Base-by-base conservation (phyloP, 2,329 filamentous ascomycete species). In the Claviceps maximensis region DNA sequence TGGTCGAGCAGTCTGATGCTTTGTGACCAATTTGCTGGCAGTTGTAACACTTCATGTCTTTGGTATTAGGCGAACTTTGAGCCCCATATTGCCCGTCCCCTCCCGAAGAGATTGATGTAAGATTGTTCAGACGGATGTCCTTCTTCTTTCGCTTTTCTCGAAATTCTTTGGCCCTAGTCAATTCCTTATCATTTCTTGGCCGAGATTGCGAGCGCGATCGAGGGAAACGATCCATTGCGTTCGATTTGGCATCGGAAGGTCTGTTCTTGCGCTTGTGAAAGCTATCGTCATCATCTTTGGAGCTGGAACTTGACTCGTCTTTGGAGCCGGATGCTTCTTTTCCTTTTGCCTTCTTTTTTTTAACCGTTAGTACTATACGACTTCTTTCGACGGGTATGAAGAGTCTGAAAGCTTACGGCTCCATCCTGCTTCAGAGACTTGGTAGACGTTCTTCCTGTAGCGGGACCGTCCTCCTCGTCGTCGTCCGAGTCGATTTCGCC, bases 21-120 rank as follows among this genome's bases (percentile, higher is more conserved):
- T 75, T 76, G 64, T 87, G 84, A 1, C 83, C 83, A 36, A 71
- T 69, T 57, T 79, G 72, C 17, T 80, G 77, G 63, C 84, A 87
- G 19, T 69, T 74, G 65, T 77, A 79, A 63, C 84, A 87, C 47
- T 70, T 71, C 57, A 66, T 60, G 25, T 58, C 31, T 47, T 62
- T 63, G 51, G 51, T 53, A 46, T 53, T 59, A n/a, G 58, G 51
- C 2, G 63, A 53, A 25, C 47, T 29, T 10, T 38, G 58, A 56
- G 51, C 58, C 19, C 29, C 31, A 17, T 53, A 53, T 23, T 53
- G 51, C 56, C 29, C 61, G 57, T 50, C 61, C 19, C 66, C 67
- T 2, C 59, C 61, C 2, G 62, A 62, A n/a, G 83, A 86, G 47
- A 87, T 79, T 1, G 80, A 83, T 4, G 73, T 76, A 53, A 83